These are phyloP conservation scores for Penicillium sp. DNA, from an alignment of 2,329 filamentous ascomycete species.

Conservation along the genomic window DNA sequence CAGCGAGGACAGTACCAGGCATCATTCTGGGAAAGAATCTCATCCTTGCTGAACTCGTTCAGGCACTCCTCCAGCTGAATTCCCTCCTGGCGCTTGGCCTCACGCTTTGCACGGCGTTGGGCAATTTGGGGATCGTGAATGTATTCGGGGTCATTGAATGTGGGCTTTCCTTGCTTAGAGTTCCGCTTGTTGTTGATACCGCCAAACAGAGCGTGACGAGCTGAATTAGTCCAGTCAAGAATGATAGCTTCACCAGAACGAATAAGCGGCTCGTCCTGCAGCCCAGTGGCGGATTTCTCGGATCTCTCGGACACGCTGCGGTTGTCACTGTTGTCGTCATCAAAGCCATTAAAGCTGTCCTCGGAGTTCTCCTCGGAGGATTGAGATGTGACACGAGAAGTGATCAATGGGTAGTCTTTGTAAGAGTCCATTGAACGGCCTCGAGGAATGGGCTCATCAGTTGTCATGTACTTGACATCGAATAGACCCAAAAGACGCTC, in stretches of 20 bases:
- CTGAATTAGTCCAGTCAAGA: slow-evolving; percentile 76
- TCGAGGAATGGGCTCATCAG: slow-evolving; percentile 63
- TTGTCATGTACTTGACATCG: slow-evolving; percentile 66
- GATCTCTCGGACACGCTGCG: slow-evolving; percentile 34
- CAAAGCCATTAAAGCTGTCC: slow-evolving; percentile 9
- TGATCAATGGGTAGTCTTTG: slow-evolving; percentile 57
- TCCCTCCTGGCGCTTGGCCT: slow-evolving; percentile 68
- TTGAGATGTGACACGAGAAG: slow-evolving; percentile 38
- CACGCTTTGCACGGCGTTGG: slow-evolving; percentile 62
- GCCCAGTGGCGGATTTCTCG: background rate
- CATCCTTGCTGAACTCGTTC: slow-evolving; percentile 90
- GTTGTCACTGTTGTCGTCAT: slow-evolving; percentile 27
- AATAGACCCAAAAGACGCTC: slow-evolving; percentile 70
- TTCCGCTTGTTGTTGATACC: slow-evolving; percentile 40
- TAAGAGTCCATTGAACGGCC: slow-evolving; percentile 66
- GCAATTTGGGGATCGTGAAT: slow-evolving; percentile 64
- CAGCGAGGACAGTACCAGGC: slow-evolving; percentile 97
- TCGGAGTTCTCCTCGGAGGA: slow-evolving; percentile 3
- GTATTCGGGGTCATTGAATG: slow-evolving; percentile 55
- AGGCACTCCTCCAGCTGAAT: slow-evolving; percentile 87
- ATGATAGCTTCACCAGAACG: slow-evolving; percentile 71
- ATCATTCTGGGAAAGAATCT: slow-evolving; percentile 90
- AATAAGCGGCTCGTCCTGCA: slow-evolving; percentile 44
- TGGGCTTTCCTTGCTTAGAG: slow-evolving; percentile 60
- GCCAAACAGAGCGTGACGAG: slow-evolving; percentile 69